These are phyloP conservation scores for Sonneratia caseolaris DNA, from an alignment of 345 rosid genomes.

Conservation along the genomic window DNA sequence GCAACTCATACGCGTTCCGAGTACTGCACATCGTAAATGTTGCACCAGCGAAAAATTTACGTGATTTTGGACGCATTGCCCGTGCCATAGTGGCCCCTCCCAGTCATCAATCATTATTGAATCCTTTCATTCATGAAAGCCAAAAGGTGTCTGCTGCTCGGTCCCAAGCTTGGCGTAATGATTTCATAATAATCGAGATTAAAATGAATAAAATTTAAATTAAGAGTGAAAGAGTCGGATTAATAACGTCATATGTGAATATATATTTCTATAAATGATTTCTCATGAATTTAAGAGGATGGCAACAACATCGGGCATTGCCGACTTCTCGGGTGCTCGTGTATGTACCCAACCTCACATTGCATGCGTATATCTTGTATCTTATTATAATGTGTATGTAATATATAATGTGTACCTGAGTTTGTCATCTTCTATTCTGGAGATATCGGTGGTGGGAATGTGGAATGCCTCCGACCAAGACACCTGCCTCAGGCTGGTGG, in stretches of 20 bases:
- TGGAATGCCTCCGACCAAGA: conserved; percentile 70
- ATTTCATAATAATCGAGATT: no score
- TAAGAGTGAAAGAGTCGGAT: no score
- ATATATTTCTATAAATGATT: not conserved
- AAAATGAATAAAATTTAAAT: no score
- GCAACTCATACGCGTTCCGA: no score
- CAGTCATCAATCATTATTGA: not conserved
- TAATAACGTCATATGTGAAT: no score
- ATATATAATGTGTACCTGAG: conserved; percentile 29
- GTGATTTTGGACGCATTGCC: not conserved
- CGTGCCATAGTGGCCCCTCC: not conserved
- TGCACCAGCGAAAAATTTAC: not conserved
- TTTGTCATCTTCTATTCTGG: conserved; percentile 18
- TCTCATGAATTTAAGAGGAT: not conserved
- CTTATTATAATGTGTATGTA: not conserved
- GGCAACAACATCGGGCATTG: no score
- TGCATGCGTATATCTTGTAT: not conserved
- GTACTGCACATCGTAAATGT: no score
- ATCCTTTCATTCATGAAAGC: not conserved
- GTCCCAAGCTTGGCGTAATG: no score
- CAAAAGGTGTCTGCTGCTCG: not conserved
- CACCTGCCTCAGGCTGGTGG: conserved; percentile 44
- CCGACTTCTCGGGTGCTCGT: no score
- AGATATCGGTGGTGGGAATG: conserved; percentile 38
- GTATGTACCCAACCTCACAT: not conserved